Evolutionary conservation across 306 rosid genomes (phyloP).

Genomic region (Malus sylvestris): DNA sequence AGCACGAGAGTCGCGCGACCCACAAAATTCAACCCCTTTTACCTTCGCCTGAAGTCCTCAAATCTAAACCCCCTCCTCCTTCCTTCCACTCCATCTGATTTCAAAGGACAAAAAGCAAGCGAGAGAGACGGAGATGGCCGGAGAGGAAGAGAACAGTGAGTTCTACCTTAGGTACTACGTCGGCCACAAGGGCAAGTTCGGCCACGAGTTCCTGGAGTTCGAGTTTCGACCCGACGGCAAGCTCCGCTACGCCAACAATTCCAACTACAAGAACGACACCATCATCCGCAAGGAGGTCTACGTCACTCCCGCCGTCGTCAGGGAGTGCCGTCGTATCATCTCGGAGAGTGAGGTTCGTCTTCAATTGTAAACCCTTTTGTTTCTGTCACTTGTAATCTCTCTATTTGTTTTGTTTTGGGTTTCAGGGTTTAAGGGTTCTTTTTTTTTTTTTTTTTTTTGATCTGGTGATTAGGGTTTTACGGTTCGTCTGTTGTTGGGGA

Average conservation of each 20-base stretch:
- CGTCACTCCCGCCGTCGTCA: conserved; percentile 83
- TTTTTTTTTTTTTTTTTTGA: neutral
- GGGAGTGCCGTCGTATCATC: conserved; percentile 89
- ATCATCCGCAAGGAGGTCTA: conserved; percentile 96
- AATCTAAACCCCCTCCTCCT: neutral
- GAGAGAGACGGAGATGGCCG: conserved; percentile 32
- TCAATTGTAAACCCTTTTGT: neutral
- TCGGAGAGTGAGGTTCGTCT: conserved; percentile 80
- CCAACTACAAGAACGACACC: conserved; percentile 98
- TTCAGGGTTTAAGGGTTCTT: conserved; percentile 2
- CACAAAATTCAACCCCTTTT: neutral
- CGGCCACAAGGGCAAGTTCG: conserved; percentile 90
- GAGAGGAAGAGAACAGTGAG: conserved; percentile 59
- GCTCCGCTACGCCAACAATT: conserved; percentile 95
- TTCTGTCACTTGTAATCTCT: neutral
- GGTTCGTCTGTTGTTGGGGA: neutral
- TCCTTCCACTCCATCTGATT: neutral
- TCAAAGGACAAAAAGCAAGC: neutral
- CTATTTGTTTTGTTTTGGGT: neutral
- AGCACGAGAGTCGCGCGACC: neutral
- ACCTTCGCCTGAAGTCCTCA: neutral
- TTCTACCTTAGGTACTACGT: conserved; percentile 84
- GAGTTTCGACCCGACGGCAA: conserved; percentile 88
- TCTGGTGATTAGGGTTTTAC: neutral
- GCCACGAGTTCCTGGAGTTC: conserved; percentile 91